Conservation (phyloP, 129 eudicot genomes). For the Flaveria sonorensis region DNA sequence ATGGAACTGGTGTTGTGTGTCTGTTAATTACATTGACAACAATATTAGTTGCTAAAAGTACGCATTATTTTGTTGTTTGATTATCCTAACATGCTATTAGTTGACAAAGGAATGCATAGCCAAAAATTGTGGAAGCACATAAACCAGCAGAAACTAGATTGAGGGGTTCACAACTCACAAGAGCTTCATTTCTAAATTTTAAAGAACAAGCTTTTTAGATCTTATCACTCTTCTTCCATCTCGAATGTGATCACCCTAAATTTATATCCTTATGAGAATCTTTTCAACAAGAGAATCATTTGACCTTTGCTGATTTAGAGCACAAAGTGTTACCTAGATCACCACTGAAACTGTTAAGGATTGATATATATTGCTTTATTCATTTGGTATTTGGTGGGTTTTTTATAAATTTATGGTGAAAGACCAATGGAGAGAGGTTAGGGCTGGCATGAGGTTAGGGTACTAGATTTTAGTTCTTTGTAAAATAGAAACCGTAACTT, state of each 20-base stretch:
- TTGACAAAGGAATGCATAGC: neutral
- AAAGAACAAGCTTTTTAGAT: neutral
- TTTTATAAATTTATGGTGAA: neutral
- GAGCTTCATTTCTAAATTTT: neutral
- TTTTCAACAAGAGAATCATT: neutral
- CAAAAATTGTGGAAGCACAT: neutral
- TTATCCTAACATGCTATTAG: conserved; percentile 9
- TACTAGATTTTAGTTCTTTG: neutral
- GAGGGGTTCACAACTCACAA: neutral
- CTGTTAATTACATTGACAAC: conserved; percentile 37
- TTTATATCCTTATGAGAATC: neutral
- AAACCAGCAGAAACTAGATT: neutral
- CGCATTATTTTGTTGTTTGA: neutral
- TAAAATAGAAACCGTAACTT: neutral
- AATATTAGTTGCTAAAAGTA: conserved; percentile 10
- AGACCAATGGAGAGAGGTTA: neutral
- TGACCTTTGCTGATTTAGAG: conserved; percentile 1
- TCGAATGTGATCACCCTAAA: neutral
- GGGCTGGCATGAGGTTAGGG: conserved; percentile 4
- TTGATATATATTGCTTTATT: neutral
- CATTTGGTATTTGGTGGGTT: neutral
- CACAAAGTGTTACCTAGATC: neutral
- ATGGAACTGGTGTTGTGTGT: conserved; percentile 92
- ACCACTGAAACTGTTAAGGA: neutral
- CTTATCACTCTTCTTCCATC: neutral